Conservation (phyloP, 352 stramenopile genomes). For the Pythium apleroticum region DNA sequence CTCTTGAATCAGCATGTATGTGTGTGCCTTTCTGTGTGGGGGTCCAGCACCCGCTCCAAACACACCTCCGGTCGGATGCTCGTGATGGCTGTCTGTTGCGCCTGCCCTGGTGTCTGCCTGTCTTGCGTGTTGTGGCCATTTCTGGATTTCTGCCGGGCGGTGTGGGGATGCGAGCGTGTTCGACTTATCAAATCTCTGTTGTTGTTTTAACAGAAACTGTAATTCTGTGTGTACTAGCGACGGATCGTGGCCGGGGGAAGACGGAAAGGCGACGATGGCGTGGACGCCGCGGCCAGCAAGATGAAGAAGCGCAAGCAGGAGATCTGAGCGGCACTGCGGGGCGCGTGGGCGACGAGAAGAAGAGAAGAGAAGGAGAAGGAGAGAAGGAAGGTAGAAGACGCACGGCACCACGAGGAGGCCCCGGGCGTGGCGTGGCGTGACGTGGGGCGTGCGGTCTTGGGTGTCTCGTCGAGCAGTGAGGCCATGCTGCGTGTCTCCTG, state of each 20-base stretch:
- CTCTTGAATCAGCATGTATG: constrained; percentile 5
- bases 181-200: constrained; percentile 86
- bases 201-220: constrained; percentile 91
- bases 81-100: constrained; percentile 29
- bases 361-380: constrained; percentile 23
- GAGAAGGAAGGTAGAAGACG: not conserved
- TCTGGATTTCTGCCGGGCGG: constrained; percentile 27
- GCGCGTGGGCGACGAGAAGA: constrained; percentile 10
- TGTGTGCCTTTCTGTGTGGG: constrained; percentile 9
- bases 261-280: constrained; percentile 73
- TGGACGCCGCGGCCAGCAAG: constrained; percentile 37
- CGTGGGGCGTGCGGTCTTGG: constrained; percentile 1
- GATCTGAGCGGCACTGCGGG: constrained; percentile 13
- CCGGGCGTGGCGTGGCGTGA: not conserved
- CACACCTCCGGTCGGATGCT: constrained; percentile 32
- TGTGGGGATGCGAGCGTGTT: constrained; percentile 43
- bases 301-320: constrained; percentile 84
- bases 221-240: constrained; percentile 91
- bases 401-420: constrained; percentile 2
- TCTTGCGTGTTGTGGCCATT: constrained; percentile 38
- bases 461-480: not conserved
- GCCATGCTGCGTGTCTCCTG: not conserved
- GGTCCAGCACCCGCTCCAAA: constrained; percentile 29
- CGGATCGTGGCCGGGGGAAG: constrained; percentile 62
- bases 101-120: constrained; percentile 30